Base-by-base conservation (phyloP, 2,329 filamentous ascomycete genomes). In the Alternaria brassicicola region DNA sequence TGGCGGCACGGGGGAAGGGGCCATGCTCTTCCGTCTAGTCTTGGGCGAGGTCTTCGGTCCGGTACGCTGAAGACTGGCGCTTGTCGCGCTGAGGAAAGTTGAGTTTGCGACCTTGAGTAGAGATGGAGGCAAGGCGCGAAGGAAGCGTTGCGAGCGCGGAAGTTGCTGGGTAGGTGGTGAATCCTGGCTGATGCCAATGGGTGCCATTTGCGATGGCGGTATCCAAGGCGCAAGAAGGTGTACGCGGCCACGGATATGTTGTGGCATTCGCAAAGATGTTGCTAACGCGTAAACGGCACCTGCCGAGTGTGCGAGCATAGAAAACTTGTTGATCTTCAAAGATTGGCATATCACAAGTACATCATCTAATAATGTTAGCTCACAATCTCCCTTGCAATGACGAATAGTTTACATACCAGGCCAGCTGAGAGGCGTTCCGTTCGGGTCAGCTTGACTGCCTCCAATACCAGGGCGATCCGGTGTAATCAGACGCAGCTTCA, bases 251-350 rank as follows among this genome's bases (percentile, higher is more conserved):
- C 93, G 89, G 61, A 99, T 96, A 72, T 97, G 92, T 70, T 97
- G 93, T 4, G 95, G 95, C 86, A 99, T 96, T 42, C 95, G 91
- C 42, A 99, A 83, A 0, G 95, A 95, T 0, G 95, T 98, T 0
- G 95, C 95, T 17, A 99, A 85, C 2, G 95, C 95, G 73, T 99
- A 99, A 51, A 99, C 96, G n/a, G 95, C 94, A 15, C 95, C 95
- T 1, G 95, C 95, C 0, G 94, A 98, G 77, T 99, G 95, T 2
- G 95, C 95, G 2, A 99, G 84, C 19, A 99, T 91, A 6, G 94
- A 98, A 74, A 99, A 99, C 67, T 97, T 96, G 10, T 89, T 95
- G 63, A 99, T 96, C 67, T 92, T 93, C 42, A 99, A 84, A 13
- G 90, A 84, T 72, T 97, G 92, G 76, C 95, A 99, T 57, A 99